Conservation (phyloP, 495 filamentous ascomycete species). For the Penicillium paxilli region DNA sequence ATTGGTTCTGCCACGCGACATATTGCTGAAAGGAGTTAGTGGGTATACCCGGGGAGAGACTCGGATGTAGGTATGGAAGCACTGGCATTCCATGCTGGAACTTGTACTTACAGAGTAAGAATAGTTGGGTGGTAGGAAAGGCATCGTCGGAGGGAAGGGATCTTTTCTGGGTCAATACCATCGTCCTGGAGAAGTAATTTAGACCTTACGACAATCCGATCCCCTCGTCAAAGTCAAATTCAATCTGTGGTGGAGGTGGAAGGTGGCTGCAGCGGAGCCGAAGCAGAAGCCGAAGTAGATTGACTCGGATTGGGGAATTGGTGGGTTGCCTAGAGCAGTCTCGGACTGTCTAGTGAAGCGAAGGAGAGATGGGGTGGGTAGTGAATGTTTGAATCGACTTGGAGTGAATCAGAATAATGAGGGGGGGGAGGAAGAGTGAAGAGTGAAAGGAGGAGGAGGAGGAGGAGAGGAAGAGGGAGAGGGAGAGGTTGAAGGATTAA, state of each 20-base stretch:
- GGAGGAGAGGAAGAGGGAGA: neutral
- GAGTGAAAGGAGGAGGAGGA: neutral
- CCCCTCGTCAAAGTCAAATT: slow-evolving; percentile 20
- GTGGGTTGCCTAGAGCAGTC: neutral
- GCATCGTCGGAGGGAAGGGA: slow-evolving; percentile 34
- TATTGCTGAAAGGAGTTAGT: slow-evolving; percentile 51
- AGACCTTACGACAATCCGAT: slow-evolving; percentile 51
- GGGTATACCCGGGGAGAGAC: neutral
- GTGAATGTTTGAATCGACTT: neutral
- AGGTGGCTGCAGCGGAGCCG: neutral
- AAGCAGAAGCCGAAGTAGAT: neutral
- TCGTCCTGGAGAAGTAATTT: slow-evolving; percentile 41
- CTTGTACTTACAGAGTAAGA: slow-evolving; percentile 63
- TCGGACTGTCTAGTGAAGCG: too few relatives aligned
- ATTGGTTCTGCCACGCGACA: slow-evolving; percentile 87
- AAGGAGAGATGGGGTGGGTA: too few relatives aligned
- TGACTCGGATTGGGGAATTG: neutral
- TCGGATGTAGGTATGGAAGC: neutral
- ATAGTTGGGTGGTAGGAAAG: slow-evolving; percentile 77
- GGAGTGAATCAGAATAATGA: neutral
- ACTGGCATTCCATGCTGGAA: neutral
- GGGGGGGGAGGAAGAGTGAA: neutral
- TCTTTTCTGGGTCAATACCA: slow-evolving; percentile 57
- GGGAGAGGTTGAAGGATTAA: neutral
- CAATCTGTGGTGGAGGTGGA: neutral